These are phyloP conservation scores for Aspergillus sp. DNA, from an alignment of 2,329 filamentous ascomycete species.

Conservation along the genomic window DNA sequence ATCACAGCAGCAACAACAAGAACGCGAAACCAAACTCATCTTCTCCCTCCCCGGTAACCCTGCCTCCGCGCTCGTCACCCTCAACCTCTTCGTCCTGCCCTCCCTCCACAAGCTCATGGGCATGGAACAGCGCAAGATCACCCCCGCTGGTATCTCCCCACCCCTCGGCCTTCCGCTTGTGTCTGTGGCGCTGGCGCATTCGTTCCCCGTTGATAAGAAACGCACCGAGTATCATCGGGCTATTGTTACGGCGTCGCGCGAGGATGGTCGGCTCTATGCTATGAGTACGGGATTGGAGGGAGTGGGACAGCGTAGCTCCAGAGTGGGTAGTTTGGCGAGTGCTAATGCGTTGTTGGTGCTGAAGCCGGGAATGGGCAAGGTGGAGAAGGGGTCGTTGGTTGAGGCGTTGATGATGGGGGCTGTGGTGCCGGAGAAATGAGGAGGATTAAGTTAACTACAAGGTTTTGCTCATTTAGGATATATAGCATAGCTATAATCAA, in stretches of 20 bases:
- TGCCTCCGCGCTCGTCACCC: constrained; percentile 86
- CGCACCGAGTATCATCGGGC: constrained; percentile 91
- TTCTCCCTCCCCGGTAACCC: constrained; percentile 95
- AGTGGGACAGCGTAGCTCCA: constrained; percentile 74
- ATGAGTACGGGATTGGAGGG: constrained; percentile 72
- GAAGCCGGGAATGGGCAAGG: constrained; percentile 48
- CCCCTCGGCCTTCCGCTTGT: constrained; percentile 68
- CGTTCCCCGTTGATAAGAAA: constrained; percentile 71
- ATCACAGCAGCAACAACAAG: too few relatives aligned
- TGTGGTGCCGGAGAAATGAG: constrained; percentile 34
- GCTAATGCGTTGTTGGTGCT: constrained; percentile 83
- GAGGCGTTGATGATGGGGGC: constrained; percentile 77
- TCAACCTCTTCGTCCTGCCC: constrained; percentile 91
- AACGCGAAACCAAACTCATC: constrained; percentile 67
- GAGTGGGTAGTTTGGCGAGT: constrained; percentile 82
- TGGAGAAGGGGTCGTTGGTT: constrained; percentile 69
- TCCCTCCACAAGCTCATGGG: constrained; percentile 77
- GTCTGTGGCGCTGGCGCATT: constrained; percentile 69
- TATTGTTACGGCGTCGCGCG: constrained; percentile 62
- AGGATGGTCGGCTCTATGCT: constrained; percentile 69
- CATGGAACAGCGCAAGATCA: constrained; percentile 40
- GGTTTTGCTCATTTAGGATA: neutral
- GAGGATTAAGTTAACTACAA: neutral
- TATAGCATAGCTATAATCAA: too few relatives aligned
- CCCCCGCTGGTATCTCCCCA: neutral